phyloP scores from a whole-genome alignment of 2,329 filamentous ascomycete genomes.

The Cytospora chrysosperma region DNA sequence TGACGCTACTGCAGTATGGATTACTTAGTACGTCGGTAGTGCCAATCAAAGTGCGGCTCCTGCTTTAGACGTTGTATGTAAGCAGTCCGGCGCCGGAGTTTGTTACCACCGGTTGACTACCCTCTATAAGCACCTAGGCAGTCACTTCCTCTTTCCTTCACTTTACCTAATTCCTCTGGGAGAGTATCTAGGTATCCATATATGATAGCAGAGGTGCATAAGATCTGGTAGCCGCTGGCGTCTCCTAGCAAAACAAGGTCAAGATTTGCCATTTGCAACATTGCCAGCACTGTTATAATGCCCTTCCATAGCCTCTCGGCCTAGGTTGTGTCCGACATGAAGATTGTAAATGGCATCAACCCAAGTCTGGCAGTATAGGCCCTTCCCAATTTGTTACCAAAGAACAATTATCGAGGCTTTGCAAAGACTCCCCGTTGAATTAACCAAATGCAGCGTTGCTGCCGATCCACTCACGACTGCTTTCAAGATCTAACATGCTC shows the following conservation, averaged over 20 bases:
- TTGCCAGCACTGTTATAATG: not conserved
- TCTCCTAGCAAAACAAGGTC: not conserved
- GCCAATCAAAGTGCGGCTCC: conserved; percentile 19
- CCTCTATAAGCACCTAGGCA: not conserved
- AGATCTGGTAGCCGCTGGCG: not conserved
- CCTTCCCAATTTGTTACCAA: not conserved
- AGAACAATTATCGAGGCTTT: not conserved
- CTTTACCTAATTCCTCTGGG: not conserved
- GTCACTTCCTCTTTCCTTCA: not conserved
- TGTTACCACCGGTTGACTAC: not conserved
- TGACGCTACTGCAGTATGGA: conserved; percentile 8
- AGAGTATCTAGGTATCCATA: too few relatives aligned
- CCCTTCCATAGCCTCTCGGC: not conserved
- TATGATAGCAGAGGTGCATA: not conserved
- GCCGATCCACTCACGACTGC: not conserved
- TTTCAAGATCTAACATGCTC: not conserved
- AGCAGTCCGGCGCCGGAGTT: not conserved
- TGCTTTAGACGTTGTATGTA: not conserved
- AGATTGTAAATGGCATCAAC: not conserved
- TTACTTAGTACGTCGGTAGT: not conserved
- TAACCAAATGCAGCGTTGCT: not conserved
- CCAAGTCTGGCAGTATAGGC: not conserved
- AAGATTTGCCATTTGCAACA: not conserved
- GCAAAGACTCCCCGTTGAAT: not conserved
- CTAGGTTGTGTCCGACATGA: not conserved